Evolutionary conservation across 768 basidiomycete species (phyloP).

Genomic region (Gymnopilus dilepis): DNA sequence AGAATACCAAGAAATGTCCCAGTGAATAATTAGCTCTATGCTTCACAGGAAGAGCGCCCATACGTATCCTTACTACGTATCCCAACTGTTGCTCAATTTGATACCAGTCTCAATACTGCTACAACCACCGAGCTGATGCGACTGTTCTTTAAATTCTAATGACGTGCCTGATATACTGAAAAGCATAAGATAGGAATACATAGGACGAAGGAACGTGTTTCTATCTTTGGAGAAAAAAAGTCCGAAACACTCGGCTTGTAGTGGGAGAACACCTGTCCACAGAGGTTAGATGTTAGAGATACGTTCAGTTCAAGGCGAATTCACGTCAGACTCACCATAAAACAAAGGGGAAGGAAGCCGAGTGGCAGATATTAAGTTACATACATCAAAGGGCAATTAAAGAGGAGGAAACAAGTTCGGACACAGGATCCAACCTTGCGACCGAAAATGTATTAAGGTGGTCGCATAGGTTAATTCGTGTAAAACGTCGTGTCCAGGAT

Average conservation of each 20-base stretch:
- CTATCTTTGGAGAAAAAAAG: background rate
- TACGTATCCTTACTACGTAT: too few species aligned
- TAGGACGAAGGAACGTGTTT: background rate
- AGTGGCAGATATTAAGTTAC: background rate
- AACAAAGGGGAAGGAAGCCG: background rate
- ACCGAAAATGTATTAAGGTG: background rate
- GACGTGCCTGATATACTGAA: background rate
- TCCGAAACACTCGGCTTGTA: background rate
- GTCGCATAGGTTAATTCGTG: conserved; percentile 5
- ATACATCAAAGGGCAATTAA: background rate
- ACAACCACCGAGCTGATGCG: too few species aligned
- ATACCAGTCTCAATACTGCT: too few species aligned
- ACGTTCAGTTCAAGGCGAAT: too few species aligned
- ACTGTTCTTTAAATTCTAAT: background rate
- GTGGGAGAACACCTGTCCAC: too few species aligned
- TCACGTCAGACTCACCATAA: background rate
- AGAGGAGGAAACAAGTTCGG: background rate
- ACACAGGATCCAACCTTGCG: background rate
- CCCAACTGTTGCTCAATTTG: too few species aligned
- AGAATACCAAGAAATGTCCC: too few species aligned
- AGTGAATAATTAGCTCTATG: too few species aligned
- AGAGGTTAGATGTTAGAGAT: background rate
- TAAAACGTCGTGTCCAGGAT: background rate
- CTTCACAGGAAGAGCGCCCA: too few species aligned
- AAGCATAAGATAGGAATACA: conserved; percentile 14